Evolutionary conservation across 768 basidiomycete species (phyloP).

Genomic region (Plicaturopsis crispa): DNA sequence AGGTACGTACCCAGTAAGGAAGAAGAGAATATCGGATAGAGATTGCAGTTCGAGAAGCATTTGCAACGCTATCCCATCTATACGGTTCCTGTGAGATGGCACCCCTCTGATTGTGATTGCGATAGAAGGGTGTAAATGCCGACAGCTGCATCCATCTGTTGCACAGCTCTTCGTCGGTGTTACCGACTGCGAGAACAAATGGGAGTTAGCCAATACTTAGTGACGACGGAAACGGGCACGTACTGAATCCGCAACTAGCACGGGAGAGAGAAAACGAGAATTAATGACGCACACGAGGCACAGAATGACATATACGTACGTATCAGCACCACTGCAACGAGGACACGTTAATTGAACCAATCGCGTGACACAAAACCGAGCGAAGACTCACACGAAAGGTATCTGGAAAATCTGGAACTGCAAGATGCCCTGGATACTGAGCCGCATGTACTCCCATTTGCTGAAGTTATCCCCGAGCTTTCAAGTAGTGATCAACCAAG

Average conservation of each 20-base stretch:
- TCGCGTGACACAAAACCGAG: too few relatives aligned
- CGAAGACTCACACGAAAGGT: conserved; percentile 77
- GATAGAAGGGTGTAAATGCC: conserved; percentile 76
- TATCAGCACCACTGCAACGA: conserved; percentile 81
- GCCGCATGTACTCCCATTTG: conserved; percentile 65
- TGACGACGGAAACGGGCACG: too few relatives aligned
- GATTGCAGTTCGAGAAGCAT: conserved; percentile 75
- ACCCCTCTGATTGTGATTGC: conserved; percentile 65
- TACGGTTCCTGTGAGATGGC: conserved; percentile 74
- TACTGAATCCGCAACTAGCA: too few relatives aligned
- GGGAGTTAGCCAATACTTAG: too few relatives aligned
- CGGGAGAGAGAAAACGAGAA: too few relatives aligned
- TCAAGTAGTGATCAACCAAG: too few relatives aligned
- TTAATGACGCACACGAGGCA: too few relatives aligned
- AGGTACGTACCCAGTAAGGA: conserved; percentile 78
- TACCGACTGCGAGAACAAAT: too few relatives aligned
- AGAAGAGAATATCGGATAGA: conserved; percentile 62
- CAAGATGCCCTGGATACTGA: conserved; percentile 69
- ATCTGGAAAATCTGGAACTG: conserved; percentile 84
- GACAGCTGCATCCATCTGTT: conserved; percentile 87
- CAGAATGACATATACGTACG: conserved; percentile 13
- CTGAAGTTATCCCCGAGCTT: conserved; percentile 77
- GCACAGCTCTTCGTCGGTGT: conserved; percentile 76
- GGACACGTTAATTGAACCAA: too few relatives aligned
- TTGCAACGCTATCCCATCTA: conserved; percentile 73